Percentiles rank a stretch among this genome's conserved stretches.
Evolutionary conservation across 495 filamentous ascomycete genomes (phyloP).

Genomic region (Hypoxylon lienhwacheense): DNA sequence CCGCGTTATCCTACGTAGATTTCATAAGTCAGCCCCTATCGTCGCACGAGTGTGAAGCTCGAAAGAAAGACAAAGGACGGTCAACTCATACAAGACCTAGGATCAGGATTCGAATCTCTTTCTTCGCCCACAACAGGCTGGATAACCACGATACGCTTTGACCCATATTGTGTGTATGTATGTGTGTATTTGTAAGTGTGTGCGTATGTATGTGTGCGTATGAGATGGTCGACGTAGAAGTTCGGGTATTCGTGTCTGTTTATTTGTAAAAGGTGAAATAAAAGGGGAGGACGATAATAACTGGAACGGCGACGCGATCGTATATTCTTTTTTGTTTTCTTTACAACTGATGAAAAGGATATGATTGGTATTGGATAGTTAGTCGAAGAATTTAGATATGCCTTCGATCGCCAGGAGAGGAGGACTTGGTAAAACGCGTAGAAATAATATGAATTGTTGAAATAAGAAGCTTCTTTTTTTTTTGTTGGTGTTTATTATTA

Average conservation of each 20-base stretch:
- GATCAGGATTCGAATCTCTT: conserved; percentile 96
- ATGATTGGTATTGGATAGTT: conserved; percentile 13
- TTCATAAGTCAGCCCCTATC: conserved; percentile 15
- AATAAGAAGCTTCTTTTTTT: conserved; percentile 6
- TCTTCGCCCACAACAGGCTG: conserved; percentile 81
- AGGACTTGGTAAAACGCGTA: conserved; percentile 22
- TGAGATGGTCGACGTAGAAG: conserved; percentile 7
- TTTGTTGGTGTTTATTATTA: conserved; percentile 22
- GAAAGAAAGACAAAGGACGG: conserved; percentile 26
- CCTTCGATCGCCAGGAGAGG: conserved; percentile 8
- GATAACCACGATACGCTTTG: conserved; percentile 76
- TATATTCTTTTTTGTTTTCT: conserved; percentile 4
- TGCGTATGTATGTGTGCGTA: neutral
- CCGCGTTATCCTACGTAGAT: conserved; percentile 84
- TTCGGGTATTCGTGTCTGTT: conserved; percentile 4
- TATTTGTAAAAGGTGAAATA: neutral
- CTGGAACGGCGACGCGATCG: conserved; percentile 26
- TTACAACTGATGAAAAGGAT: conserved; percentile 9
- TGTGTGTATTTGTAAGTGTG: neutral
- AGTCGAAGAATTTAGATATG: conserved; percentile 6
- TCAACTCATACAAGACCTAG: conserved; percentile 76
- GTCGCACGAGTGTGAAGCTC: conserved; percentile 18
- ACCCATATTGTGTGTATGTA: conserved; percentile 65
- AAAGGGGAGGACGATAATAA: too few species aligned
- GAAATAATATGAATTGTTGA: neutral